Base-by-base conservation (phyloP, 768 basidiomycete species). In the Leucocoprinus birnbaumii region DNA sequence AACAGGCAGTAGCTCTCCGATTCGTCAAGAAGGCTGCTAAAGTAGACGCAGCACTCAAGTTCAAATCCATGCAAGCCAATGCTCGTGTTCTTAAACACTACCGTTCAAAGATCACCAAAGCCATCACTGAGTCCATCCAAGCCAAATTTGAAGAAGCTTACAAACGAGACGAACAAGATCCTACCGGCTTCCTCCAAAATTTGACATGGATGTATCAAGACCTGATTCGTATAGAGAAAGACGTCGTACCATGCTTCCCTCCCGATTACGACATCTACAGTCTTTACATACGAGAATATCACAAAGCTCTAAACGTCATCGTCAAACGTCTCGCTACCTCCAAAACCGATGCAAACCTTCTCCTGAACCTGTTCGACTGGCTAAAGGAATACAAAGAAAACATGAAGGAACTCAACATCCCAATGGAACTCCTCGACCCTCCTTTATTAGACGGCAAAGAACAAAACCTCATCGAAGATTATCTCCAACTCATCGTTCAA, bases 21-120 rank as follows among this genome's bases (percentile, higher is more conserved):
- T 87, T 99, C 19, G 89, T 98, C 55, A 96, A 94, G 69, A 96
- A 94, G 68, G 88, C 91, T 1, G 91, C 92, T 6, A 94, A 92
- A 64, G 78, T 90, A 67, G 95, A 96, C 63, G 90, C 94, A 18
- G 92, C 97, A 1, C 87, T 91, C 10, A 94, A 92, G 69, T 95
- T 93, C 74, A 91, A 85, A 65, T 96, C 93, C 13, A 85, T 95
- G 80, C 89, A 92, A 70, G 94, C 94, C 43, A 87, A 94, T 61
- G 91, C 95, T 11, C 86, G 96, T 41, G 78, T 92, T 31, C 84
- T 98, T 67, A 99, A 98, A 71, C 91, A 97, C 68, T 98, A 98
- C 68, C 86, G 95, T 16, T 86, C 90, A 53, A 96, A 94, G 67
- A 82, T 97, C 57, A 79, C 84, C 59, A 91, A 89, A 64, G 81